phyloP scores from a whole-genome alignment of 306 rosid genomes.

The Medicago arabica region DNA sequence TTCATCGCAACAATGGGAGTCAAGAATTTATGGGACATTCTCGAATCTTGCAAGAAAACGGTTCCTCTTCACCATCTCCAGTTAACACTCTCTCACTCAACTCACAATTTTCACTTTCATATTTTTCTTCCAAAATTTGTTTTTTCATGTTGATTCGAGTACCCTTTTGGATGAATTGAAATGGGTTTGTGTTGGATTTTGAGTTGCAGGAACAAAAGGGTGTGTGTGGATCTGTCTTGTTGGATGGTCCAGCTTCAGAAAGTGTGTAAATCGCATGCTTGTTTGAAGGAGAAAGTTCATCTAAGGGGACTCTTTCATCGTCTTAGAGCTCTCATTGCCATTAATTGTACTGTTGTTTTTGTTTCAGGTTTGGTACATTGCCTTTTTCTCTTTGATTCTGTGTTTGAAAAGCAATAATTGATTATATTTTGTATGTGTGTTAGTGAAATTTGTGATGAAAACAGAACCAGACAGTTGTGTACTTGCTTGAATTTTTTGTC shows the following conservation, averaged over 20 bases:
- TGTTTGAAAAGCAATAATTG: neutral
- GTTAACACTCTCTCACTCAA: constrained; percentile 44
- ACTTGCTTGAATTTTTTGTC: no score
- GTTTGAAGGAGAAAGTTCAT: constrained; percentile 58
- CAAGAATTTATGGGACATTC: constrained; percentile 77
- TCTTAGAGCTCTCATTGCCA: constrained; percentile 77
- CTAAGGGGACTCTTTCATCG: constrained; percentile 83
- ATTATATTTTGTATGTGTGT: no score
- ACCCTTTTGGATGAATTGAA: constrained; percentile 6
- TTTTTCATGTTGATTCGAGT: neutral
- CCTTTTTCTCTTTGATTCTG: neutral
- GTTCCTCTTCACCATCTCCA: constrained; percentile 76
- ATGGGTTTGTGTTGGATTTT: constrained; percentile 40
- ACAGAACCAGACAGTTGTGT: no score
- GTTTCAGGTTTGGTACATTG: constrained; percentile 60
- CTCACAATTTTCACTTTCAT: neutral
- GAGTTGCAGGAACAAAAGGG: constrained; percentile 70
- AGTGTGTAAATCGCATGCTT: constrained; percentile 63
- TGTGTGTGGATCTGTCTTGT: constrained; percentile 87
- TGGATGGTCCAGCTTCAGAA: constrained; percentile 85
- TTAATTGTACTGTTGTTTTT: constrained; percentile 71
- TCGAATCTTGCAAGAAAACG: constrained; percentile 89
- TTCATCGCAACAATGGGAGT: constrained; percentile 65
- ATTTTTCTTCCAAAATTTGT: neutral
- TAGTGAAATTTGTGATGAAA: no score